Base-by-base conservation (phyloP, 495 filamentous ascomycete genomes). In the Neurospora tetraspora region DNA sequence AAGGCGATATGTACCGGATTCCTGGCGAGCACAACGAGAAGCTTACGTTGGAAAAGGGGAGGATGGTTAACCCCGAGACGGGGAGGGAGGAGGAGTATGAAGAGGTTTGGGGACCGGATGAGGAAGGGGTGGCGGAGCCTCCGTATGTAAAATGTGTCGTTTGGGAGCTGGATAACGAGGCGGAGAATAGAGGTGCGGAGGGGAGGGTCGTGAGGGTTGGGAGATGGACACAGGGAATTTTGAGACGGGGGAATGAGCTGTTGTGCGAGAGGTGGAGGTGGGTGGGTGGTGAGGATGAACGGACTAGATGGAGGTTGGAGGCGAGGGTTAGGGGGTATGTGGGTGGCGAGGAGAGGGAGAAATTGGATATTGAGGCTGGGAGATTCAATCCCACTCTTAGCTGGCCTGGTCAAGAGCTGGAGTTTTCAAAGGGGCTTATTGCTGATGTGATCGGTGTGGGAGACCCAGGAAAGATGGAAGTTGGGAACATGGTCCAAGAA, bases 81-180 rank as follows among this genome's bases (percentile, higher is more conserved):
- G 82, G 86, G 0, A 12, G 73, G 7, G 76, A 80, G 71, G 80
- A 80, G 10, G 81, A 82, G 0, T 89, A 89, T 71, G 86, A 89
- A 72, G 88, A 89, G 75, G 36, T 85, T 2, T 90, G 88, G 88
- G 65, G 78, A 81, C 37, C 86, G 88, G 9, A 75, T 87, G 68
- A 88, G 86, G 9, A 76, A 79, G 42, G 89, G 76, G 42, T 20
- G 18, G 8, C n/a, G 4, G 42, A 20, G 42, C 18, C 18, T n/a
- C 84, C 79, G 34, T 74, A 88, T 20, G 43, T 86, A 31, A 81
- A 83, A 73, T 68, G 68, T 88, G 20, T 77, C 76, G 14, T 77
- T 85, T 1, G 84, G 85, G 78, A 75, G 86, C 72, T 85, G 83
- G 86, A 76, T 18, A 11, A 39, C 7, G 65, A 59, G 8, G 42